Percentiles rank a stretch among this genome's conserved stretches.
Evolutionary conservation across 148 eudicot species (phyloP).

Genomic region (Camellia granthamiana): DNA sequence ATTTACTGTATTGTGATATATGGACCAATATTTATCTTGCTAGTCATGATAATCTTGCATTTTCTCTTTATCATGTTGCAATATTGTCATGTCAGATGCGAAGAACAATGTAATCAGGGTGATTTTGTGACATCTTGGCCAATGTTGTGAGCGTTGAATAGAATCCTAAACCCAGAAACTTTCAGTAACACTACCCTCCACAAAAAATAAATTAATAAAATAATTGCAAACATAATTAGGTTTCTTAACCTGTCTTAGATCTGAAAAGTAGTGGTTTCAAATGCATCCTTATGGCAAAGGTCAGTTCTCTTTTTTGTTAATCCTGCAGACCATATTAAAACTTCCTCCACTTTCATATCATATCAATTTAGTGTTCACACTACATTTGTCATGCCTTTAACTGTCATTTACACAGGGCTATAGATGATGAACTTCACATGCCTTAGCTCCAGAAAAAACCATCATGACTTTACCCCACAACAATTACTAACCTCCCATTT

Average conservation of each 20-base stretch:
- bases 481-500: too few relatives aligned
- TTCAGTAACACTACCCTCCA: not conserved
- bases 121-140: not conserved
- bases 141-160: not conserved
- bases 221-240: not conserved
- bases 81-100: not conserved
- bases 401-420: not conserved
- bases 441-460: too few relatives aligned
- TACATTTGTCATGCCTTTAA: not conserved
- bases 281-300: not conserved
- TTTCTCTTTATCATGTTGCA: not conserved
- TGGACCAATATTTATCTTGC: not conserved
- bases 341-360: not conserved
- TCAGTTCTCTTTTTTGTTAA: not conserved
- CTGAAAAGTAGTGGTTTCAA: not conserved
- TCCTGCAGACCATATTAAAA: too few relatives aligned
- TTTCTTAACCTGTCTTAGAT: not conserved
- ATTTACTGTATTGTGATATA: not conserved
- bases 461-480: too few relatives aligned
- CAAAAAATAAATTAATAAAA: not conserved
- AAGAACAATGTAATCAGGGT: not conserved
- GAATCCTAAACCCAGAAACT: not conserved
- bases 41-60: slow-evolving; percentile 1
- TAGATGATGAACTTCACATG: not conserved
- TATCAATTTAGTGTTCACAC: not conserved